Base-by-base conservation (phyloP, 129 eudicot species). In the Flaveria robusta region DNA sequence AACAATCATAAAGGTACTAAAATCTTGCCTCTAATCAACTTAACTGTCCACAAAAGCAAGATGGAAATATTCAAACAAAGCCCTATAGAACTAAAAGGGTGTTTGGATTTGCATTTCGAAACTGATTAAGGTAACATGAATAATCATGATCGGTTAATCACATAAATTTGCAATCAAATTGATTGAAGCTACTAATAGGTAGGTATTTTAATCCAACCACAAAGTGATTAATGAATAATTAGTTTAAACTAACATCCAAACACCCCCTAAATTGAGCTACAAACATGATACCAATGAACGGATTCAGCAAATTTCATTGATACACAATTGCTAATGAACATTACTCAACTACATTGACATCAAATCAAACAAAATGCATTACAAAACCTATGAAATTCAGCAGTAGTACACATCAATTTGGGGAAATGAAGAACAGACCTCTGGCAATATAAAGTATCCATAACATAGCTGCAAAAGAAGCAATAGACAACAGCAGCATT, bases 371-470 rank as follows among this genome's bases (percentile, higher is more conserved):
- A 77, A 42, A 45, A n/a, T 27, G 54, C 24, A 64, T 27, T 15
- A 50, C 4, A 31, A 23, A 39, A 41, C 63, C 47, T 22, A 79
- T 22, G 49, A 37, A 71, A 79, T 47, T 49, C 11, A 71, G 19
- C 56, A 79, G 26, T 59, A 69, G 12, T 56, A 56, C 46, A 46
- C 13, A 5, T 16, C 23, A 72, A 63, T n/a, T 66, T 64, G 47
- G 55, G 66, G 19, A 62, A 29, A 66, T 14, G 76, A 74, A 74
- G 71, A 70, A 23, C 89, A 59, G 46, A 94, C 97, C 98, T 94
- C 85, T 91, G 86, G 91, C 92, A 80, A 94, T 88, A 76, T 84
- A 87, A 64, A 94, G 72, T 6, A 94, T 96, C 93, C 93, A 87
- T 51, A 79, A 62, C 81, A 91, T 87, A 85, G 93, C 97, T 41